Evolutionary conservation across 345 rosid genomes (phyloP).

Genomic region (Linum lewisii): DNA sequence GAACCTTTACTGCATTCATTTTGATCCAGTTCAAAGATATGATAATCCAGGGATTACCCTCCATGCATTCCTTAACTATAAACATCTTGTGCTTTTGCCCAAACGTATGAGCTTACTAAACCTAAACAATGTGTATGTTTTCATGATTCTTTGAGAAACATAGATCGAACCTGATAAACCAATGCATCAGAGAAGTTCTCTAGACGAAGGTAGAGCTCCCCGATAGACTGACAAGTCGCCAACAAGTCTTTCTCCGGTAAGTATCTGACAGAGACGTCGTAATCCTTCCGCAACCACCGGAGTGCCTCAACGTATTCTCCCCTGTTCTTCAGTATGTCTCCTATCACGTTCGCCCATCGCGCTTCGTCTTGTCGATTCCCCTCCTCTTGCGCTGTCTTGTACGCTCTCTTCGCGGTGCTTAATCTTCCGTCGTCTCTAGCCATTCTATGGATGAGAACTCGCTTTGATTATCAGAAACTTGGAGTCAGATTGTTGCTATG

Average conservation of each 20-base stretch:
- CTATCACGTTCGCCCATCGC: slow-evolving; percentile 84
- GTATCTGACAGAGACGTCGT: slow-evolving; percentile 51
- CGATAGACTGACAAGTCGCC: slow-evolving; percentile 85
- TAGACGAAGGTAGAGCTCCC: slow-evolving; percentile 74
- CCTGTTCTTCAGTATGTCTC: slow-evolving; percentile 60
- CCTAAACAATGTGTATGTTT: not conserved
- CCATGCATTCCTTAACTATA: too few relatives aligned
- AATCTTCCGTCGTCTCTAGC: slow-evolving; percentile 33
- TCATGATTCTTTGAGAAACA: not conserved
- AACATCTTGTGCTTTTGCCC: too few relatives aligned
- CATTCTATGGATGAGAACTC: slow-evolving; percentile 22
- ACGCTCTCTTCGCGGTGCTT: slow-evolving; percentile 51
- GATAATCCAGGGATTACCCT: too few relatives aligned
- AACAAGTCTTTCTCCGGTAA: slow-evolving; percentile 65
- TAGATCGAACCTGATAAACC: slow-evolving; percentile 46
- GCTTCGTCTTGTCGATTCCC: slow-evolving; percentile 89
- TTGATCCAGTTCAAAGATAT: too few relatives aligned
- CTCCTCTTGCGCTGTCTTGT: slow-evolving; percentile 46
- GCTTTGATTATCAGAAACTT: not conserved
- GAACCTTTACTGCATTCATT: too few relatives aligned
- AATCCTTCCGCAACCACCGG: slow-evolving; percentile 73
- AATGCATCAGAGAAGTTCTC: slow-evolving; percentile 57
- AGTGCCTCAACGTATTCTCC: slow-evolving; percentile 92
- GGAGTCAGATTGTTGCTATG: not conserved
- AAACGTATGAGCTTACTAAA: not conserved